Base-by-base conservation (phyloP, 495 filamentous ascomycete species). In the Trichoderma reesei region DNA sequence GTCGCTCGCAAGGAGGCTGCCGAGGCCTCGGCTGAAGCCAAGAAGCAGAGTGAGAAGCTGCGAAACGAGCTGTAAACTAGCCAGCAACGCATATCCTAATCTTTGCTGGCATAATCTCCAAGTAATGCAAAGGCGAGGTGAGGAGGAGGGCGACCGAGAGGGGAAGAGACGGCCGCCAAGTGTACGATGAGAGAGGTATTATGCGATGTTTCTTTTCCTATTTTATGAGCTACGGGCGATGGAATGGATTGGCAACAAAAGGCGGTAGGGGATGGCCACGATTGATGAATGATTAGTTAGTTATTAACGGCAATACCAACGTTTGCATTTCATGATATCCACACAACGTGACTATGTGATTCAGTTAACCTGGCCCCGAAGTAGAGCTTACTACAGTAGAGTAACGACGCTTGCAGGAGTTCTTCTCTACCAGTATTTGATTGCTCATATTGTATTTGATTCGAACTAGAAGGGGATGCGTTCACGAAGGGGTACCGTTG, bases 1-100 rank as follows among this genome's bases (percentile, higher is more conserved):
- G 83, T 77, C 54, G 88, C 87, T n/a, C 80, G 82, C 46, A 81
- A 86, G 64, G 78, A 83, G 71, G 79, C 80, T 5, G 71, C 71
- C 3, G 69, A 73, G 18, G 64, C 60, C 3, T 41, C 56, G 68
- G 69, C 61, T 34, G 51, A 51, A 33, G 67, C 67, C 11, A 78
- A 78, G 69, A 72, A 68, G 60, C 74, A 78, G 69, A 41, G 33
- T 8, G 31, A 46, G 20, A 34, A 63, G 41, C 38, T 44, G 14
- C 18, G 41, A 42, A 34, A 44, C 9, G 61, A 63, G 41, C 20
- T 63, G 7, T 63, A 46, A 63, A 44, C 7, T 33, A 9, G 3
- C 26, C 26, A 6, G 31, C 20, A 56, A 34, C 14, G 5, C 44
- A 48, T 8, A 8, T 18, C 8, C 7, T 8, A n/a, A n/a, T 48